Conservation (phyloP, 2,329 filamentous ascomycete species). For the Alternaria sp. region DNA sequence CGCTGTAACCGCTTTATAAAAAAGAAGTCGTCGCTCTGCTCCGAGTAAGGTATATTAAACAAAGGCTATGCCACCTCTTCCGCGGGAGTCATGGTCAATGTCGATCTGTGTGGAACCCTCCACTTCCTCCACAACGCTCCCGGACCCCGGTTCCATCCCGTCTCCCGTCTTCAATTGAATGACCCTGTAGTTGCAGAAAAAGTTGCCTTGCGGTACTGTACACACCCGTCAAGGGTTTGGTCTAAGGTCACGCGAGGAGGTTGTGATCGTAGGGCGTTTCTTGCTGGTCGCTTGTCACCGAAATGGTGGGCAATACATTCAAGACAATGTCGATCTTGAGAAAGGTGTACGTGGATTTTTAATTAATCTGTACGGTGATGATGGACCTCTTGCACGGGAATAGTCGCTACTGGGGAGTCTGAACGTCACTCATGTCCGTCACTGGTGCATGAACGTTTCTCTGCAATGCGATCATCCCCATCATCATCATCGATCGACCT, state of each 20-base stretch:
- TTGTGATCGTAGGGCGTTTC: not conserved
- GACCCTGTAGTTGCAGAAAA: constrained; percentile 1
- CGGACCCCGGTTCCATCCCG: not conserved
- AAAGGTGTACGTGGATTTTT: not conserved
- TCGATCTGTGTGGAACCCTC: not conserved
- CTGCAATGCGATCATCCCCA: not conserved
- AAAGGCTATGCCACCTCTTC: not conserved
- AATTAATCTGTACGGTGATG: constrained; percentile 1
- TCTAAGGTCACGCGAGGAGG: not conserved
- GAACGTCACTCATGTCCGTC: not conserved
- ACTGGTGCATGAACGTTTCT: not conserved
- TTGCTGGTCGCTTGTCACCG: not conserved
- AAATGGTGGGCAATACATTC: not conserved
- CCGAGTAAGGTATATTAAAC: not conserved
- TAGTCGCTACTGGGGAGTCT: not conserved
- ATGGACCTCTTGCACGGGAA: not conserved
- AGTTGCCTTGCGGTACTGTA: not conserved
- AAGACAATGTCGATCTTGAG: not conserved
- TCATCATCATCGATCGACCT: not conserved
- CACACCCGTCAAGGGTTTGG: not conserved
- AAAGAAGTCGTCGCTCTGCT: not conserved
- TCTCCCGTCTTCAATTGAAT: not conserved
- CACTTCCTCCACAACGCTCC: not conserved
- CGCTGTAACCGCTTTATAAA: not conserved
- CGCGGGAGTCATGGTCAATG: constrained; percentile 5